phyloP scores from a whole-genome alignment of 1,284 basidiomycete genomes.

The Malassezia pachydermatis region DNA sequence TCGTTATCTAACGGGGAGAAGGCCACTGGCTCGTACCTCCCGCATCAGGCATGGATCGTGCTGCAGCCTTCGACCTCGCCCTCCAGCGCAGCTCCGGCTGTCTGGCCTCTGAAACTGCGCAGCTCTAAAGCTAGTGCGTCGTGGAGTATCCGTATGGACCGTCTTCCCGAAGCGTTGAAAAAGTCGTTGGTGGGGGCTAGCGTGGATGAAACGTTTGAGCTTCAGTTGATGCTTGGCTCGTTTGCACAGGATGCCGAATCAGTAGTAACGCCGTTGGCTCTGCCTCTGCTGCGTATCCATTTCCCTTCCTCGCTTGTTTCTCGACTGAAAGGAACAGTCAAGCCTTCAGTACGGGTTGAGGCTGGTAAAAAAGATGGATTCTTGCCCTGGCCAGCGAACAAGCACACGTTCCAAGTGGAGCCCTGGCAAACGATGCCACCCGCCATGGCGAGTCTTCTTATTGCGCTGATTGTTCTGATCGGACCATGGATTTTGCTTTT shows the following conservation, averaged over 20 bases:
- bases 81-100: neutral
- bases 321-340: neutral
- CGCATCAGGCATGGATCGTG: slow-evolving; percentile 16
- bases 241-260: neutral
- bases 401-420: slow-evolving; percentile 15
- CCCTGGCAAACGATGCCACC: slow-evolving; percentile 19
- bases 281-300: slow-evolving; percentile 6
- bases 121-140: neutral
- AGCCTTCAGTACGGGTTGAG: neutral
- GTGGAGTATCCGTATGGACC: slow-evolving; percentile 16
- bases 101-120: slow-evolving; percentile 17
- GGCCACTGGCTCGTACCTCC: neutral
- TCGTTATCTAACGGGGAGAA: neutral
- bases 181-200: neutral
- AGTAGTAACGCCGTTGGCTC: neutral
- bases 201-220: neutral
- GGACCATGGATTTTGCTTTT: slow-evolving; percentile 7
- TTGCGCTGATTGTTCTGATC: slow-evolving; percentile 1
- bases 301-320: neutral
- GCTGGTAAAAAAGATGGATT: slow-evolving; percentile 12
- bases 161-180: slow-evolving; percentile 1
- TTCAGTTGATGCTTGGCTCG: slow-evolving; percentile 7
- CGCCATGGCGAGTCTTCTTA: neutral
- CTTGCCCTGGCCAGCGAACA: neutral
- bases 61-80: neutral